These are phyloP conservation scores for Dactylella cylindrospora DNA, from an alignment of 2,329 filamentous ascomycete species.

Conservation along the genomic window DNA sequence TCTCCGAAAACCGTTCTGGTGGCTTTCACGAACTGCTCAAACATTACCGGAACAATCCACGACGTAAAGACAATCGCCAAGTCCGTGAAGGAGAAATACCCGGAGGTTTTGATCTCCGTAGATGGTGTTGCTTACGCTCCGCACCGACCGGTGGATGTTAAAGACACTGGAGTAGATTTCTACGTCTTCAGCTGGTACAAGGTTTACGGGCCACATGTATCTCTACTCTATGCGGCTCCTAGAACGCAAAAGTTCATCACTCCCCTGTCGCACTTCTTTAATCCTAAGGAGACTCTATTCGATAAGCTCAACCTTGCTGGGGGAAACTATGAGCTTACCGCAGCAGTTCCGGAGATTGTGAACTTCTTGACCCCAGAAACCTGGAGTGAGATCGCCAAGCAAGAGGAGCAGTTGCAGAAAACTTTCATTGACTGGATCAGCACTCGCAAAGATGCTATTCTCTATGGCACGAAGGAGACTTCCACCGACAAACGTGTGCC, in stretches of 20 bases:
- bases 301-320: slow-evolving; percentile 69
- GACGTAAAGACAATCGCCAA: slow-evolving; percentile 62
- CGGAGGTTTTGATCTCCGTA: slow-evolving; percentile 66
- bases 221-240: slow-evolving; percentile 66
- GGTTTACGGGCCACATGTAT: slow-evolving; percentile 74
- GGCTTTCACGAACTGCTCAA: slow-evolving; percentile 71
- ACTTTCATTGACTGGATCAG: slow-evolving; percentile 64
- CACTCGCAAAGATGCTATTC: slow-evolving; percentile 58
- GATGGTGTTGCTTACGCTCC: slow-evolving; percentile 78
- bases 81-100: slow-evolving; percentile 57
- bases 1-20: slow-evolving; percentile 68
- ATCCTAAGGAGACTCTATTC: slow-evolving; percentile 55
- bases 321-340: slow-evolving; percentile 69
- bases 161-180: slow-evolving; percentile 69
- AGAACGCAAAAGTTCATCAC: slow-evolving; percentile 58
- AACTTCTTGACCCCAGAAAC: slow-evolving; percentile 60
- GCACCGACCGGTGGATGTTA: slow-evolving; percentile 69
- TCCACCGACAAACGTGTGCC: slow-evolving; percentile 21
- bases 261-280: slow-evolving; percentile 53
- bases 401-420: slow-evolving; percentile 64
- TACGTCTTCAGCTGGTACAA: slow-evolving; percentile 85
- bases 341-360: slow-evolving; percentile 63
- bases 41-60: slow-evolving; percentile 71
- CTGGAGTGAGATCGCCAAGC: slow-evolving; percentile 60
- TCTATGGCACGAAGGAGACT: slow-evolving; percentile 53